Evolutionary conservation across 345 rosid species (phyloP).

Genomic region (Linum tenue): DNA sequence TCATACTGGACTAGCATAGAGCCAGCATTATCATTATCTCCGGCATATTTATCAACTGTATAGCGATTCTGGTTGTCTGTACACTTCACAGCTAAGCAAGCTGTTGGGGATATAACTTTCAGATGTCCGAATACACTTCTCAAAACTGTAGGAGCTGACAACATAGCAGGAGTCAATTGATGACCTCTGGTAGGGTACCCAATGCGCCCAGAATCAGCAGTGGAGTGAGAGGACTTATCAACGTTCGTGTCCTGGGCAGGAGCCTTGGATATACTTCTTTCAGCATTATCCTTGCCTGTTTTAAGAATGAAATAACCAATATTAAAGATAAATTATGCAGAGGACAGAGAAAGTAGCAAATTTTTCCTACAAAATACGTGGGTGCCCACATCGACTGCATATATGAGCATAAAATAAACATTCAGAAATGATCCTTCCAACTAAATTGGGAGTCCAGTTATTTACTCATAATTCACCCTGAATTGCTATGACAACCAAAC

Average conservation of each 20-base stretch:
- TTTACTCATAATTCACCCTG: too few relatives aligned
- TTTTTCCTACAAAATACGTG: not conserved
- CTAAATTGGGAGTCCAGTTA: too few relatives aligned
- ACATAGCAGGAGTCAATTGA: conserved; percentile 17
- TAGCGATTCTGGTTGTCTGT: conserved; percentile 18
- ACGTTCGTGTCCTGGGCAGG: conserved; percentile 22
- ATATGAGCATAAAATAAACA: too few relatives aligned
- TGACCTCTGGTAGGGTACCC: conserved; percentile 21
- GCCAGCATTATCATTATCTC: conserved; percentile 20
- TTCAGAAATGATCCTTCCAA: too few relatives aligned
- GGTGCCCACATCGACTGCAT: too few relatives aligned
- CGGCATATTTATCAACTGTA: conserved; percentile 9
- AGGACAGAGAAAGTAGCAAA: not conserved
- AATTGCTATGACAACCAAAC: too few relatives aligned
- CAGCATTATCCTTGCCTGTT: conserved; percentile 34
- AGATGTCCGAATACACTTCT: conserved; percentile 51
- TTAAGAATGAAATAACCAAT: conserved; percentile 16
- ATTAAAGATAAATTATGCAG: not conserved
- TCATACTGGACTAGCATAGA: conserved; percentile 23
- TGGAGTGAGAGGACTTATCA: conserved; percentile 18
- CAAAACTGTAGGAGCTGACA: conserved; percentile 32
- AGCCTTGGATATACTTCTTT: conserved; percentile 27
- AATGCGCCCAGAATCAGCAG: conserved; percentile 25
- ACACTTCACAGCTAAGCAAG: conserved; percentile 20
- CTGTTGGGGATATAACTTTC: conserved; percentile 26